Percentiles rank a stretch among this genome's conserved stretches.
phyloP scores from a whole-genome alignment of 2,329 filamentous ascomycete species.

The Fusarium nodosum region DNA sequence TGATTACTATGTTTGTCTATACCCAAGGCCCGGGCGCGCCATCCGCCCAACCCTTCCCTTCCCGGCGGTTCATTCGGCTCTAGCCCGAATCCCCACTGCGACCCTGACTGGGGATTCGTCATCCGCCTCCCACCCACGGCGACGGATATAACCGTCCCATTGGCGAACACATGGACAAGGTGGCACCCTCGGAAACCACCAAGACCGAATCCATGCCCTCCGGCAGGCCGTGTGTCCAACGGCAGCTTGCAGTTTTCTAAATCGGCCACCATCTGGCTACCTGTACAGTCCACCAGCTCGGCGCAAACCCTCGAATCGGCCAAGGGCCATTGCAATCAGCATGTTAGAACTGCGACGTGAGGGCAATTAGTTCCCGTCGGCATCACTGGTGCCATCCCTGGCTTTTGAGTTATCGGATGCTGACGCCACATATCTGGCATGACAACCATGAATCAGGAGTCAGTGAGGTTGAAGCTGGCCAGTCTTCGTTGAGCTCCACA shows the following conservation, averaged over 20 bases:
- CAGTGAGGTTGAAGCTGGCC: constrained; percentile 32
- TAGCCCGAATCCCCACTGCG: constrained; percentile 54
- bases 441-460: constrained; percentile 48
- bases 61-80: constrained; percentile 58
- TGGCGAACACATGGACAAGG: constrained; percentile 52
- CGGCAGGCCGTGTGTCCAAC: constrained; percentile 45
- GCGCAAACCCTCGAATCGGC: constrained; percentile 51
- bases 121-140: constrained; percentile 50
- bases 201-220: constrained; percentile 44
- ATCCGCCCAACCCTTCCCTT: constrained; percentile 47
- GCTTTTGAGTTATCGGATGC: constrained; percentile 42
- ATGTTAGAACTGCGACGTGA: constrained; percentile 37
- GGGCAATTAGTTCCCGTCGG: constrained; percentile 35
- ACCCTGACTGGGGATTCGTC: constrained; percentile 54
- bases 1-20: constrained; percentile 38
- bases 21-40: constrained; percentile 43
- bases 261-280: constrained; percentile 33
- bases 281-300: constrained; percentile 46
- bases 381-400: constrained; percentile 39
- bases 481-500: constrained; percentile 43
- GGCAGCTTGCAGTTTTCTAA: constrained; percentile 49
- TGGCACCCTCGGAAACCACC: constrained; percentile 49
- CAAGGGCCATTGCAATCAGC: constrained; percentile 46
- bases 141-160: constrained; percentile 54
- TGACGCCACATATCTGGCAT: constrained; percentile 51